Percentiles rank a stretch among this genome's conserved stretches.
Evolutionary conservation across 257 asterid species (phyloP).

Genomic region (Solanum boliviense): DNA sequence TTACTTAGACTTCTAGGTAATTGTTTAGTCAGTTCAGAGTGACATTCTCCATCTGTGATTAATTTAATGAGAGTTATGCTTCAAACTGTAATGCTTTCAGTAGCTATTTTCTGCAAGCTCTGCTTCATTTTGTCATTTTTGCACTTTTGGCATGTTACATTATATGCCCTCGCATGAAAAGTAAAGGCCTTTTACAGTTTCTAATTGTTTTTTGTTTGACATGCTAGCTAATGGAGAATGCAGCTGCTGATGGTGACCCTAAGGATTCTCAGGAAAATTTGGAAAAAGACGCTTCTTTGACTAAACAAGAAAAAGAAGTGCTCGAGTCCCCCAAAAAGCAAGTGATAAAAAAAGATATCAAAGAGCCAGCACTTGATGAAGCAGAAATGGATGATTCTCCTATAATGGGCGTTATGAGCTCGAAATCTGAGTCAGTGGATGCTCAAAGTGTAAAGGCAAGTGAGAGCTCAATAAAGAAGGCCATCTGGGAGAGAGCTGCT

Average conservation of each 20-base stretch:
- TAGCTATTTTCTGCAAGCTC: not conserved
- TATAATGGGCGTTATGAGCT: conserved; percentile 64
- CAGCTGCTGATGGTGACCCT: conserved; percentile 25
- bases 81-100: not conserved
- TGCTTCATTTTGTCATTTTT: not conserved
- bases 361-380: conserved; percentile 27
- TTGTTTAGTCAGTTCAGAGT: not conserved
- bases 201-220: conserved; percentile 14
- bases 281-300: conserved; percentile 11
- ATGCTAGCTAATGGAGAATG: conserved; percentile 48
- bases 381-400: conserved; percentile 74
- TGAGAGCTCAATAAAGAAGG: conserved; percentile 55
- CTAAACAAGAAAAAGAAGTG: conserved; percentile 32
- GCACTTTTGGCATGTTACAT: not conserved
- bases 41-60: not conserved
- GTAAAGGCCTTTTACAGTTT: not conserved
- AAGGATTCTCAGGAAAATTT: conserved; percentile 16
- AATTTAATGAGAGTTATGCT: not conserved
- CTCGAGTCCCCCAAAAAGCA: conserved; percentile 22
- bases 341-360: conserved; percentile 26
- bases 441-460: conserved; percentile 29
- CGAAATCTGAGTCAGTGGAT: conserved; percentile 34
- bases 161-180: not conserved
- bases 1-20: not conserved
- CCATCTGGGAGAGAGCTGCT: conserved; percentile 63